These are phyloP conservation scores for Thecaphora thlaspeos DNA, from an alignment of 1,284 basidiomycete species.

Conservation along the genomic window DNA sequence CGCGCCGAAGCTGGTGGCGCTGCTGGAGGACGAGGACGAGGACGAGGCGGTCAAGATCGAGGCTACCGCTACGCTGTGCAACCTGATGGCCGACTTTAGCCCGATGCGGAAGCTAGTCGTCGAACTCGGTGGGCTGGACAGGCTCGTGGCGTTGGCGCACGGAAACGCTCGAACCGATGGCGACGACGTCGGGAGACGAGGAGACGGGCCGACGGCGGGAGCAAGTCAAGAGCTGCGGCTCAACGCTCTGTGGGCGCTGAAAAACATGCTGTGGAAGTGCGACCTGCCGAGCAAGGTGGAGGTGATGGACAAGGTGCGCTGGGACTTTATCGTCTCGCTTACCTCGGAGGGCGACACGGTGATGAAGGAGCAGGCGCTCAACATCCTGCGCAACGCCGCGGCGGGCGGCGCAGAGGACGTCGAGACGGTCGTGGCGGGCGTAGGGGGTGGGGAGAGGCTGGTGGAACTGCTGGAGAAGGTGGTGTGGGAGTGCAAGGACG, in stretches of 20 bases:
- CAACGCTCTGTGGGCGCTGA: constrained; percentile 53
- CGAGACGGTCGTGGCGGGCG: constrained; percentile 25
- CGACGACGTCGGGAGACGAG: too few species aligned
- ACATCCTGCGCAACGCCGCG: constrained; percentile 49
- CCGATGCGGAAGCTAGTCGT: constrained; percentile 49
- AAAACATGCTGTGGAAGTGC: constrained; percentile 45
- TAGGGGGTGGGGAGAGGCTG: constrained; percentile 33
- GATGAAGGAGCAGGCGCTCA: constrained; percentile 48
- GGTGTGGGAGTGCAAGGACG: constrained; percentile 34
- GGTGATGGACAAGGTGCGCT: constrained; percentile 32
- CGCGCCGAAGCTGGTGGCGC: constrained; percentile 34
- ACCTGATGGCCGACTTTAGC: constrained; percentile 49
- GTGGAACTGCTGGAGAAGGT: constrained; percentile 39
- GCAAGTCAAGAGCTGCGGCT: constrained; percentile 21
- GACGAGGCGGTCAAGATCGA: constrained; percentile 41
- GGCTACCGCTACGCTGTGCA: constrained; percentile 47
- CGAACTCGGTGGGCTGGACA: constrained; percentile 37
- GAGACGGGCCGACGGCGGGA: background rate
- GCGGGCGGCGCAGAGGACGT: constrained; percentile 34
- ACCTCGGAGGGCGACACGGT: constrained; percentile 10
- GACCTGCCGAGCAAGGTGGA: constrained; percentile 26
- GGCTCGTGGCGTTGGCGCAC: constrained; percentile 29
- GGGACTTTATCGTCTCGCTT: constrained; percentile 14
- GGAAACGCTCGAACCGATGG: too few species aligned
- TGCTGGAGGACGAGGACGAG: constrained; percentile 35